A percentile compares a stretch with the other conserved stretches of the same genome.
phyloP scores from a whole-genome alignment of 2,329 filamentous ascomycete species.

The Stromatinia cepivora region DNA sequence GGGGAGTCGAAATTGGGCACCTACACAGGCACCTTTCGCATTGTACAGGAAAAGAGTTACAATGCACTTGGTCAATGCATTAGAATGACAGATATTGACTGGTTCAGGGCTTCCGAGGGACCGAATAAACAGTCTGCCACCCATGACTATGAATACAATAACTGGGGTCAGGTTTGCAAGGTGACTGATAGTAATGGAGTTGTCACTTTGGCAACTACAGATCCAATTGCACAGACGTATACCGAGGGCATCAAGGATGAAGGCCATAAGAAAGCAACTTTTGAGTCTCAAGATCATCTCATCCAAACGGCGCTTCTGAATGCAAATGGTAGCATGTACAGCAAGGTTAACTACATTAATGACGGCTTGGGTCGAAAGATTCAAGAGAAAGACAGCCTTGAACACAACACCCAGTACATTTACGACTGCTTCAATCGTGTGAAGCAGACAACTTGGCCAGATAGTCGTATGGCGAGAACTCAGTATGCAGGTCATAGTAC shows the following conservation, averaged over 20 bases:
- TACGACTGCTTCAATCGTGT: conserved; percentile 1
- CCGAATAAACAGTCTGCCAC: neutral
- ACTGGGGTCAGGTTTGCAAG: neutral
- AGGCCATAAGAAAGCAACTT: neutral
- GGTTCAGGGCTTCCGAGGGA: neutral
- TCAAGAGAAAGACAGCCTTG: neutral
- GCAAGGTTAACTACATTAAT: neutral
- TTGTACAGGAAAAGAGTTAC: neutral
- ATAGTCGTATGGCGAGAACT: neutral
- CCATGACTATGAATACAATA: neutral
- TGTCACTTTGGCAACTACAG: neutral
- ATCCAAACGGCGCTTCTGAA: neutral
- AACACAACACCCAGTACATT: neutral
- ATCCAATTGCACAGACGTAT: neutral
- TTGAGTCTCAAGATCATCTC: neutral
- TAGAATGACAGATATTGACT: neutral
- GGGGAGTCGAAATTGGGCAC: neutral
- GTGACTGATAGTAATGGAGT: neutral
- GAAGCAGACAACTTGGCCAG: neutral
- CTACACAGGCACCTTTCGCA: neutral
- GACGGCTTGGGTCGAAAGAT: neutral
- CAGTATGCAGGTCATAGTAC: neutral
- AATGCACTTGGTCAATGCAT: neutral
- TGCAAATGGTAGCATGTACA: neutral
- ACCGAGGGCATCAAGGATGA: neutral